Conservation (phyloP, 768 basidiomycete species). For the Lentinula edodes region DNA sequence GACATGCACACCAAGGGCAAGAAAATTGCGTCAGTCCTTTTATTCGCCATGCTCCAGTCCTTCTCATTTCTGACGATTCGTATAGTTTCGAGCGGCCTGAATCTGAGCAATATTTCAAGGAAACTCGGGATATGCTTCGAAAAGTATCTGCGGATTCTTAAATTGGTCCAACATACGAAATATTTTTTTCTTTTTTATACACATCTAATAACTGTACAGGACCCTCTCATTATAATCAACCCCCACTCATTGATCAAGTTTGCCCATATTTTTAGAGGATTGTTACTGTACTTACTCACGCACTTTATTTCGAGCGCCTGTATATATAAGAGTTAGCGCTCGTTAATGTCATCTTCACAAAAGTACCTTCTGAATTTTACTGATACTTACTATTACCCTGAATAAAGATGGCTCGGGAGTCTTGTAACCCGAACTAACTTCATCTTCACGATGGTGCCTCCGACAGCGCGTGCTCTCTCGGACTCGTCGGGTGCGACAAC, state of each 20-base stretch:
- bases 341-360: neutral
- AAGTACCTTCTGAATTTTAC: neutral
- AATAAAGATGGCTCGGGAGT: neutral
- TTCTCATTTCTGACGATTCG: slow-evolving; percentile 9
- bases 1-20: slow-evolving; percentile 80
- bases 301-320: too few relatives aligned
- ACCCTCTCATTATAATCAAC: neutral
- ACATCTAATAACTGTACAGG: neutral
- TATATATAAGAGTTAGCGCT: too few relatives aligned
- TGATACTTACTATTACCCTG: neutral
- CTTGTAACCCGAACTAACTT: neutral
- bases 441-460: neutral
- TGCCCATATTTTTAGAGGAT: too few relatives aligned
- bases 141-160: slow-evolving; percentile 18
- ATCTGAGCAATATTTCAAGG: slow-evolving; percentile 56
- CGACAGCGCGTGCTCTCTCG: neutral
- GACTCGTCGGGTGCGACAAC: neutral
- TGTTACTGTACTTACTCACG: too few relatives aligned
- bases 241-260: neutral
- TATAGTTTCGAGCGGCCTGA: slow-evolving; percentile 63
- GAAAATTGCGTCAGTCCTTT: slow-evolving; percentile 55
- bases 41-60: neutral
- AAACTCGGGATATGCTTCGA: slow-evolving; percentile 50
- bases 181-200: neutral
- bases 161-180: neutral